Evolutionary conservation across 2,329 filamentous ascomycete genomes (phyloP).

Genomic region (Allantophomopsis lycopodina): DNA sequence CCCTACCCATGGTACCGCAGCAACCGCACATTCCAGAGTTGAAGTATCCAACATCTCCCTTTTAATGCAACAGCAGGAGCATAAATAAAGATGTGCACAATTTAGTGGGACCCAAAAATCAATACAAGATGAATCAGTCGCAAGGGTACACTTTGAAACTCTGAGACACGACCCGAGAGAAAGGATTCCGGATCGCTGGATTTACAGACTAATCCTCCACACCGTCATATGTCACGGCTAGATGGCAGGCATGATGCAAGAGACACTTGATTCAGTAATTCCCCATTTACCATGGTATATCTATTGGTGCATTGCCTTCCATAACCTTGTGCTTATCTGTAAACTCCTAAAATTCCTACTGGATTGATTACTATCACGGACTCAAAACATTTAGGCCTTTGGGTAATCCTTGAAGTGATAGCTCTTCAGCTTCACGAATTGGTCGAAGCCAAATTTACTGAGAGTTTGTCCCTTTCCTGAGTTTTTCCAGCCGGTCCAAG

Average conservation of each 20-base stretch:
- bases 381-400: conserved; percentile 21
- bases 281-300: not conserved
- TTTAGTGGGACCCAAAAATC: too few species aligned
- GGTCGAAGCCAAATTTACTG: conserved; percentile 83
- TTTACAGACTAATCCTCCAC: too few species aligned
- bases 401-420: conserved; percentile 80
- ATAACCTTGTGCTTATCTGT: not conserved
- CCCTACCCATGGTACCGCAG: too few species aligned
- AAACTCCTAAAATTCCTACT: not conserved
- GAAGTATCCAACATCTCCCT: too few species aligned
- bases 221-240: not conserved
- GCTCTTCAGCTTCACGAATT: conserved; percentile 94
- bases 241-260: not conserved
- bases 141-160: too few species aligned
- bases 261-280: not conserved
- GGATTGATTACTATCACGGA: not conserved
- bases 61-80: too few species aligned
- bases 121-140: too few species aligned
- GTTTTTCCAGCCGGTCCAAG: conserved; percentile 98
- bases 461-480: conserved; percentile 86
- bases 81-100: too few species aligned
- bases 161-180: too few species aligned
- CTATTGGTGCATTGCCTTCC: not conserved
- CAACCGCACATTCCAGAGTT: too few species aligned
- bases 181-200: too few species aligned